Evolutionary conservation across 257 asterid species (phyloP).

Genomic region (Misopates orontium): DNA sequence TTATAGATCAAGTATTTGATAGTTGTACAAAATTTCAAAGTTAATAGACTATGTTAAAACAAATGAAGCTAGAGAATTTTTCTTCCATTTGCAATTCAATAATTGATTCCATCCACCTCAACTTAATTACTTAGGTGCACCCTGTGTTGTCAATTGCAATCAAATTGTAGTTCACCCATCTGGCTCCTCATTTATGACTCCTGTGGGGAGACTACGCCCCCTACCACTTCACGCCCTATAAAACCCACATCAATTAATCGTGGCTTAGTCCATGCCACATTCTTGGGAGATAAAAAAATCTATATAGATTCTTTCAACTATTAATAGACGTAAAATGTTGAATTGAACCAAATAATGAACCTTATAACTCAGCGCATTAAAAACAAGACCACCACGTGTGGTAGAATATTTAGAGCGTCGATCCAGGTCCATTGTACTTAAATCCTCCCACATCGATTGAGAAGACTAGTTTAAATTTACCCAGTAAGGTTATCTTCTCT

Average conservation of each 20-base stretch:
- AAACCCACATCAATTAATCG: background rate
- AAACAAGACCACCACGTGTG: too few relatives aligned
- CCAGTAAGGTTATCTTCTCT: too few relatives aligned
- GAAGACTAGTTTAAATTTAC: too few relatives aligned
- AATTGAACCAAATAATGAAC: background rate
- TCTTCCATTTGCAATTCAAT: background rate
- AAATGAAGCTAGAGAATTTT: background rate
- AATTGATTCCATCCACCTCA: background rate
- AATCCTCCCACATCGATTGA: too few relatives aligned
- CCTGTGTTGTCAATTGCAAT: background rate
- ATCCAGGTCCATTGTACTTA: too few relatives aligned
- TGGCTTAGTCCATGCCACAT: background rate
- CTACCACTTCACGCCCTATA: background rate
- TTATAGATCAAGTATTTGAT: too few relatives aligned
- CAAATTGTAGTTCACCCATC: too few relatives aligned
- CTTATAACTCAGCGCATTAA: too few relatives aligned
- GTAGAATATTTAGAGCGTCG: too few relatives aligned
- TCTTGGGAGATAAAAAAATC: background rate
- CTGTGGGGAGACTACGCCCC: background rate
- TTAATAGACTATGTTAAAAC: background rate
- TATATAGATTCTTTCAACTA: too few relatives aligned
- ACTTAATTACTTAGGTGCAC: background rate
- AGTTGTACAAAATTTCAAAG: too few relatives aligned
- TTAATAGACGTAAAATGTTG: background rate
- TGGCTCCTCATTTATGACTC: background rate